Percentiles rank a stretch among this genome's conserved stretches.
These are phyloP conservation scores for Atalantia buxifolia DNA, from an alignment of 345 rosid genomes.

Conservation along the genomic window DNA sequence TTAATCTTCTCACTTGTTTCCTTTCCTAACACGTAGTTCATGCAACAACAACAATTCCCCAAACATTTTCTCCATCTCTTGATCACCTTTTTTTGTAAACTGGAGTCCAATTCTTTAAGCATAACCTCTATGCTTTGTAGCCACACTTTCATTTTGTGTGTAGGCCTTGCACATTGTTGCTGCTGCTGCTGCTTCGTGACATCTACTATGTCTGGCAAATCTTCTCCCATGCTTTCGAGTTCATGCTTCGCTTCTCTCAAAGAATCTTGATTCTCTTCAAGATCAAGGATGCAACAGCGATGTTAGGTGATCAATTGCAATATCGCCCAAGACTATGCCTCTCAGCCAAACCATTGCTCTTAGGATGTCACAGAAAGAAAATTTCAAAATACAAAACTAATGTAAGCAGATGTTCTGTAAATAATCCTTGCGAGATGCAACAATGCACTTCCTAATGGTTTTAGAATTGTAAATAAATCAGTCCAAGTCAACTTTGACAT, in stretches of 20 bases:
- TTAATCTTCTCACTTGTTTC: neutral
- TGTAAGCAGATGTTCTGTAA: too few relatives aligned
- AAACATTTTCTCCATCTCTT: neutral
- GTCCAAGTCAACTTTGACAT: too few relatives aligned
- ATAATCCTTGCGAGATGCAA: too few relatives aligned
- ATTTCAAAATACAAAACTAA: too few relatives aligned
- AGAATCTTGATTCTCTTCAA: neutral
- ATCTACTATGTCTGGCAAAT: neutral
- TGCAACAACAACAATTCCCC: neutral
- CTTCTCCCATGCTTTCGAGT: neutral
- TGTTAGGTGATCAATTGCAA: neutral
- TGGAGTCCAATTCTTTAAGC: neutral
- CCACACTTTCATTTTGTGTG: neutral
- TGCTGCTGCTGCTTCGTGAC: neutral
- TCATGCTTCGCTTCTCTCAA: neutral
- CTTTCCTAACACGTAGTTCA: neutral
- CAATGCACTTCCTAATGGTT: too few relatives aligned
- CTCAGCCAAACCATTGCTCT: neutral
- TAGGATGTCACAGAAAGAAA: too few relatives aligned
- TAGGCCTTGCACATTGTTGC: neutral
- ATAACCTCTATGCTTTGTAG: neutral
- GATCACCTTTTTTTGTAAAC: neutral
- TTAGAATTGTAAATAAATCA: too few relatives aligned
- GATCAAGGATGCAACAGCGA: neutral
- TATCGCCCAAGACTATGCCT: neutral